Conservation (phyloP, 2,329 filamentous ascomycete genomes). For the Ascosphaera apis region DNA sequence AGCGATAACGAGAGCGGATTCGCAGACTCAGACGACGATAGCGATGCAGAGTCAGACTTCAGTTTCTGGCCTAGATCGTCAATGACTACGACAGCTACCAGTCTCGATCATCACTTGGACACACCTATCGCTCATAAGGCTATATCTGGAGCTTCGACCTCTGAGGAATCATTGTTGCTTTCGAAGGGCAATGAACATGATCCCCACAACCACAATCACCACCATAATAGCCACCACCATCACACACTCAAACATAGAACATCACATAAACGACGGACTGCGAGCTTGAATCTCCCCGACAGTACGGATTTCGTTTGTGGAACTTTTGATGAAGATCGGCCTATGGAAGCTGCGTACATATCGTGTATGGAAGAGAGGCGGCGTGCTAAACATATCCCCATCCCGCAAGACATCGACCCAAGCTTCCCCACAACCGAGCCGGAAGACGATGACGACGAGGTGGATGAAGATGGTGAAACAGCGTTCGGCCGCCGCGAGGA, state of each 20-base stretch:
- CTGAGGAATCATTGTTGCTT: no score
- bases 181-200: no score
- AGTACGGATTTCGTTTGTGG: constrained; percentile 99
- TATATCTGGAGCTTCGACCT: no score
- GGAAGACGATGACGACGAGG: constrained; percentile 60
- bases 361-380: constrained; percentile 62
- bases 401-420: constrained; percentile 93
- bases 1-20: constrained; percentile 59
- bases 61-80: constrained; percentile 36
- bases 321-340: constrained; percentile 83
- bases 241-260: constrained; percentile 10
- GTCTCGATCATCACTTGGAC: constrained; percentile 23
- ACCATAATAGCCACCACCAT: no score
- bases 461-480: constrained; percentile 32
- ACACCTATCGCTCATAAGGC: no score
- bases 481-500: no score
- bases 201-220: constrained; percentile 21
- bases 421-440: constrained; percentile 90
- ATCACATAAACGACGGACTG: constrained; percentile 34
- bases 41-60: constrained; percentile 39
- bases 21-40: constrained; percentile 44
- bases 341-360: constrained; percentile 81
- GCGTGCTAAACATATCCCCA: constrained; percentile 54
- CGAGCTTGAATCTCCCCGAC: constrained; percentile 69
- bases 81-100: constrained; percentile 26